Conservation (phyloP, 2,329 filamentous ascomycete species). For the Cryphonectria parasitica region DNA sequence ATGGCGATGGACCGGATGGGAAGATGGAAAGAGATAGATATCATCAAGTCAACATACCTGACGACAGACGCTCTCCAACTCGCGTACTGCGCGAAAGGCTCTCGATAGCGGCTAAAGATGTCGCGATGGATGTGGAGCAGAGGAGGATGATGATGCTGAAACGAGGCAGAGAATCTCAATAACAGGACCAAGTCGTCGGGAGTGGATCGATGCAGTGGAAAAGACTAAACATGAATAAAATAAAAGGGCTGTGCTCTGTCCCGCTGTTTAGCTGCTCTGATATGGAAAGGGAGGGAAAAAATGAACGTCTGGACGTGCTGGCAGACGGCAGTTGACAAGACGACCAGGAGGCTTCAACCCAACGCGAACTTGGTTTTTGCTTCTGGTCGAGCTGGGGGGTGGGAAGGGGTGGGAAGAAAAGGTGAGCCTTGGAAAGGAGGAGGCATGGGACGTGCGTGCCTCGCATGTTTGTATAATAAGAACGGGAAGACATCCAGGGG, state of each 20-base stretch:
- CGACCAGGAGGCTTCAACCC: background rate
- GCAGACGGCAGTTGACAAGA: background rate
- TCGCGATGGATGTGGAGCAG: conserved; percentile 3
- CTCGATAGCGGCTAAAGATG: background rate
- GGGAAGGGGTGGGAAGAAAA: background rate
- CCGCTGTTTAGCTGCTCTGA: conserved; percentile 1
- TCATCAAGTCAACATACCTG: background rate
- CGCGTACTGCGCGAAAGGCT: background rate
- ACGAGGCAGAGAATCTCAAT: background rate
- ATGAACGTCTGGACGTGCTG: background rate
- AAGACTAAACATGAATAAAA: background rate
- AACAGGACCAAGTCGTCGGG: background rate
- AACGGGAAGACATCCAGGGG: background rate
- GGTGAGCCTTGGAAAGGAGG: conserved; percentile 1
- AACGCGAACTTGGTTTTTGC: background rate
- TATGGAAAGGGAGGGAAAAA: background rate
- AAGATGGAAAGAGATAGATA: background rate
- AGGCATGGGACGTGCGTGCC: background rate
- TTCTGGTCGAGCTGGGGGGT: background rate
- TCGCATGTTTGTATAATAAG: conserved; percentile 4
- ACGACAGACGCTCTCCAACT: background rate
- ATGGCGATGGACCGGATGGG: background rate
- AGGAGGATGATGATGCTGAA: conserved; percentile 1
- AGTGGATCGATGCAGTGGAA: background rate
- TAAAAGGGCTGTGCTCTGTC: background rate